These are phyloP conservation scores for Lyophyllum shimeji DNA, from an alignment of 768 basidiomycete species.

Conservation along the genomic window DNA sequence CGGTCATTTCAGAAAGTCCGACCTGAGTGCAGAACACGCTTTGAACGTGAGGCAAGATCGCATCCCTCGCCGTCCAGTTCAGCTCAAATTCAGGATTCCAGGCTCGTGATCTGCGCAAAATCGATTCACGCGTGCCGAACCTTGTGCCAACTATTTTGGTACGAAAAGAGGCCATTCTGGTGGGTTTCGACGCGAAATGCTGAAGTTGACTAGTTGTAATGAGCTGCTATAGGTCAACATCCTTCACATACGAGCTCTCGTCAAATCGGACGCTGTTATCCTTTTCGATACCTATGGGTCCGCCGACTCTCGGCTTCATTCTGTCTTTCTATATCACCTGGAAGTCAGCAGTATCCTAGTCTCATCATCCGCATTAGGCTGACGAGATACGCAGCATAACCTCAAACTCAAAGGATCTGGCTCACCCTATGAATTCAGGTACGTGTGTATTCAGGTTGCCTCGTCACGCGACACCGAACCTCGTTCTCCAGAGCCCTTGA, in stretches of 20 bases:
- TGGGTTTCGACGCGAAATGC: slow-evolving; percentile 33
- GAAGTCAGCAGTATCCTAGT: slow-evolving; percentile 49
- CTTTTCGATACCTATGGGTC: slow-evolving; percentile 93
- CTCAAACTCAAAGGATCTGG: slow-evolving; percentile 68
- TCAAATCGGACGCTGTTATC: slow-evolving; percentile 89
- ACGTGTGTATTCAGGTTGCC: slow-evolving; percentile 13
- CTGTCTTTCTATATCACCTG: slow-evolving; percentile 84
- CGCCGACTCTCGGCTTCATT: slow-evolving; percentile 81
- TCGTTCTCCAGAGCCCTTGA: slow-evolving; percentile 73
- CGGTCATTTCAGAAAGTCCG: slow-evolving; percentile 87
- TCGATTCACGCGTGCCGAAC: slow-evolving; percentile 92
- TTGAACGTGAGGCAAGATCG: slow-evolving; percentile 69
- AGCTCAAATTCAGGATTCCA: slow-evolving; percentile 30
- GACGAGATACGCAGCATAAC: slow-evolving; percentile 60
- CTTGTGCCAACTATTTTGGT: slow-evolving; percentile 92
- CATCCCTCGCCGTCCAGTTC: slow-evolving; percentile 16
- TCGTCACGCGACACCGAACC: slow-evolving; percentile 15
- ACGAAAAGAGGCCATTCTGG: slow-evolving; percentile 84
- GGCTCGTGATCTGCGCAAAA: slow-evolving; percentile 96
- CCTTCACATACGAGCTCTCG: slow-evolving; percentile 90
- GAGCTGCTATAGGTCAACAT: slow-evolving; percentile 69
- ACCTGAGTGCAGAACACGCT: slow-evolving; percentile 83
- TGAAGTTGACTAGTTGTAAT: background rate
- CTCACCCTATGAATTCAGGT: slow-evolving; percentile 89
- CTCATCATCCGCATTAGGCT: slow-evolving; percentile 5